phyloP scores from a whole-genome alignment of 345 rosid species.

The Sapria himalayana region DNA sequence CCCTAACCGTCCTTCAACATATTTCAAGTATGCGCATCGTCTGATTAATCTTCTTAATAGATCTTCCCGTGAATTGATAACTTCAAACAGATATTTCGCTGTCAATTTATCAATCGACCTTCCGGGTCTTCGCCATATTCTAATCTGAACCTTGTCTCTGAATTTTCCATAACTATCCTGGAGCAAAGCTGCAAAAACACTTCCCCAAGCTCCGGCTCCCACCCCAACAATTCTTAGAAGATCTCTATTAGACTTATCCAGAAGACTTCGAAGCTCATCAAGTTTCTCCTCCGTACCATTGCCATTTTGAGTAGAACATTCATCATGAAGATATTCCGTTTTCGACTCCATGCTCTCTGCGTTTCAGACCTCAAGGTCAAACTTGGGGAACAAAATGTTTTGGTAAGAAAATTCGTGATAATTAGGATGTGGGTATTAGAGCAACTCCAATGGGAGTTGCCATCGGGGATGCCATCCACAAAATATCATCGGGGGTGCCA shows the following conservation, averaged over 20 bases:
- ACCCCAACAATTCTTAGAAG: constrained; percentile 74
- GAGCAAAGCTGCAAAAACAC: constrained; percentile 74
- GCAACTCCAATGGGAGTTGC: no score
- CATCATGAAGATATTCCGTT: constrained; percentile 6
- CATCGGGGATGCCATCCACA: no score
- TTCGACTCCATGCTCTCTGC: no score
- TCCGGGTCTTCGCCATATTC: constrained; percentile 91
- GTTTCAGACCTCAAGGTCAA: no score
- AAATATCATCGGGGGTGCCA: no score
- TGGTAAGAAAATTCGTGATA: no score
- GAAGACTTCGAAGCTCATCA: constrained; percentile 44
- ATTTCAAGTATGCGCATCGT: constrained; percentile 85
- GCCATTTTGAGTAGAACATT: constrained; percentile 17
- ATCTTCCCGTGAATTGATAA: constrained; percentile 85
- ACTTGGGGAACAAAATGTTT: no score
- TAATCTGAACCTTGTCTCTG: constrained; percentile 69
- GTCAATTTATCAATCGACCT: constrained; percentile 50
- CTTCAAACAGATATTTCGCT: constrained; percentile 88
- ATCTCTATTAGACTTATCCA: constrained; percentile 66
- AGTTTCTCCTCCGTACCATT: constrained; percentile 58
- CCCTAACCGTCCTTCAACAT: constrained; percentile 88
- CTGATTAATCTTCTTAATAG: constrained; percentile 77
- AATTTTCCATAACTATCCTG: constrained; percentile 72
- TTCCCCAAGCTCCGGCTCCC: constrained; percentile 99
- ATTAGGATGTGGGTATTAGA: no score